phyloP scores from a whole-genome alignment of 371 early-diverging fungal species.

The Amoeboradix gromovi region DNA sequence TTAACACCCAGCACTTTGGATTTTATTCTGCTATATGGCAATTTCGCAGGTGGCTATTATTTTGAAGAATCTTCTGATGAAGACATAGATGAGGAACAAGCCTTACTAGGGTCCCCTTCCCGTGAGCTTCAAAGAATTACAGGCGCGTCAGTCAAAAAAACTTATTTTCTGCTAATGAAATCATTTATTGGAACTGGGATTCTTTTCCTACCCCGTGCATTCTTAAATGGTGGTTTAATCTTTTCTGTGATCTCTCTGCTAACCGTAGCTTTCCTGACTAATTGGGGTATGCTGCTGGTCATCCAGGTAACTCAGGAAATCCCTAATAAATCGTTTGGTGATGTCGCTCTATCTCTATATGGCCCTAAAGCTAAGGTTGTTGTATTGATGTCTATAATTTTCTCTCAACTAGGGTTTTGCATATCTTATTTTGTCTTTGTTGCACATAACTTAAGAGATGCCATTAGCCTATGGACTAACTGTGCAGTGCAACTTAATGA shows the following conservation, averaged over 20 bases:
- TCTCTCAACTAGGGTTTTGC: constrained; percentile 43
- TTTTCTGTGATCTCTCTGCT: constrained; percentile 31
- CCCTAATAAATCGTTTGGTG: no score
- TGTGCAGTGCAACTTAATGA: constrained; percentile 8
- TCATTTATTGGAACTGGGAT: constrained; percentile 65
- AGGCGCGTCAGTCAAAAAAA: constrained; percentile 42
- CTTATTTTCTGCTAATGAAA: constrained; percentile 48
- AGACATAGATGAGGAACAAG: no score
- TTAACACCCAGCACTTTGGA: no score
- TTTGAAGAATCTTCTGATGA: no score
- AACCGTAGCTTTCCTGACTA: constrained; percentile 28
- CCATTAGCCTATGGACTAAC: constrained; percentile 27
- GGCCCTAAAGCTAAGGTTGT: constrained; percentile 43
- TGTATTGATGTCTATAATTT: constrained; percentile 47
- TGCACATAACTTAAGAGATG: constrained; percentile 37
- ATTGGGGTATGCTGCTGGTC: constrained; percentile 27
- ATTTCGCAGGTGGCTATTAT: no score
- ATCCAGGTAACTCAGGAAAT: no score
- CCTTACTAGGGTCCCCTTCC: no score
- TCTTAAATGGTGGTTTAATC: constrained; percentile 28
- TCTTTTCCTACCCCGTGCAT: constrained; percentile 32
- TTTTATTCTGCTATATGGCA: no score
- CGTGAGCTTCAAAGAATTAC: no score
- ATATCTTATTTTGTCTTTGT: constrained; percentile 66
- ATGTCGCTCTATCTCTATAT: constrained; percentile 49